Evolutionary conservation across 1,139 yeast species (phyloP).

Genomic region (Candida pseudoviswanathii): DNA sequence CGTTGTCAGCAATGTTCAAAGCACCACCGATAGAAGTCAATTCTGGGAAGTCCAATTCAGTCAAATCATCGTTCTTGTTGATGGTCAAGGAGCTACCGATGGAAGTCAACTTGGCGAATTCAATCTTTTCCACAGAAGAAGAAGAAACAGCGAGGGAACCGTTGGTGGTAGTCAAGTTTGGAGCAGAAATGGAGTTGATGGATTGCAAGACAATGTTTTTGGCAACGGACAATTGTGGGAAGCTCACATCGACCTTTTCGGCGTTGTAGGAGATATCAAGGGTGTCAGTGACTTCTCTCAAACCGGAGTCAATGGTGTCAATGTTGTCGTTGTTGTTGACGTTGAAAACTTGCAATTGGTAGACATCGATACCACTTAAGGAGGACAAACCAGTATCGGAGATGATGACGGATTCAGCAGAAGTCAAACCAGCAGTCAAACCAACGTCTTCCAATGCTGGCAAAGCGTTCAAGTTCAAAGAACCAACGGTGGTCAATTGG

Average conservation of each 20-base stretch:
- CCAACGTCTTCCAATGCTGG: conserved; percentile 77
- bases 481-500: conserved; percentile 76
- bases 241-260: conserved; percentile 65
- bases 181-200: conserved; percentile 70
- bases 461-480: conserved; percentile 75
- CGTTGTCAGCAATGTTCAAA: conserved; percentile 83
- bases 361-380: conserved; percentile 80
- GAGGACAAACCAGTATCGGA: conserved; percentile 85
- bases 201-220: conserved; percentile 83
- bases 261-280: conserved; percentile 86
- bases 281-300: conserved; percentile 71
- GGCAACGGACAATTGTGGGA: conserved; percentile 77
- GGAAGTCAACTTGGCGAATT: conserved; percentile 53
- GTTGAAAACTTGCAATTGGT: conserved; percentile 71
- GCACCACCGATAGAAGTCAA: conserved; percentile 84
- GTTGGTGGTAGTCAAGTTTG: conserved; percentile 69
- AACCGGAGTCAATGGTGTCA: conserved; percentile 67
- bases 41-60: conserved; percentile 66
- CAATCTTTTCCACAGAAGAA: conserved; percentile 59
- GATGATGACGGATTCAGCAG: conserved; percentile 71
- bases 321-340: conserved; percentile 82
- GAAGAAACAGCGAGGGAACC: conserved; percentile 78
- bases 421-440: conserved; percentile 72
- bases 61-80: conserved; percentile 70
- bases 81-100: conserved; percentile 85